Base-by-base conservation (phyloP, 345 rosid species). In the Citrus sp. region DNA sequence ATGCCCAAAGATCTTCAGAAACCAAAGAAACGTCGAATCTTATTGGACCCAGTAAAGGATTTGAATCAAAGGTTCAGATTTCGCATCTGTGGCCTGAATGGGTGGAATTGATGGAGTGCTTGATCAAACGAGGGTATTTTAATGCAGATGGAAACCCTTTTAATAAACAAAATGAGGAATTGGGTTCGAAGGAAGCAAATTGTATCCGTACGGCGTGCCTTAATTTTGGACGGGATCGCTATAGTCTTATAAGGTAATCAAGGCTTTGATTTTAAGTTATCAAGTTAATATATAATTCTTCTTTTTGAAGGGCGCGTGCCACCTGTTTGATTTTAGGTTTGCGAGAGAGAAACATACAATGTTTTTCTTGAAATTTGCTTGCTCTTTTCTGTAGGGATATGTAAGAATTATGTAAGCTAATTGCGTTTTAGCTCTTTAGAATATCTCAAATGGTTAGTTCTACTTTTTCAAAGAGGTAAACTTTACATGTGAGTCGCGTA, bases 21-120 rank as follows among this genome's bases (percentile, higher is more conserved):
- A 51, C 24, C 24, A 46, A 42, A 7, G 62, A 67, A 59, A 34
- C 32, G 21, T 22, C 46, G 16, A 35, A 12, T 74, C 5, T 62
- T 4, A 66, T 40, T 30, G 60, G 24, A 62, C 63, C 75, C 64
- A 32, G 19, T 18, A 34, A 66, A n/a, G 72, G 12, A 60, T 73
- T 64, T 28, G 88, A 63, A 72, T 71, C 79, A 6, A 40, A 27
- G 27, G 77, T 82, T 46, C 84, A 74, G 81, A 85, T 89, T 81
- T 85, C 92, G 12, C 94, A 90, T 77, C 90, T 92, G 19, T 95
- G 95, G 97, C 93, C 89, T 21, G 95, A 95, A 72, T 95, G 97
- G 98, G 83, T 88, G 70, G 85, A 83, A 74, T 82, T 95, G 79
- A 91, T 93, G 91, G 90, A 86, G 30, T 76, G 85, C 82, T 80